Evolutionary conservation across 2,329 filamentous ascomycete species (phyloP).

Genomic region (Nectriaceae sp.): DNA sequence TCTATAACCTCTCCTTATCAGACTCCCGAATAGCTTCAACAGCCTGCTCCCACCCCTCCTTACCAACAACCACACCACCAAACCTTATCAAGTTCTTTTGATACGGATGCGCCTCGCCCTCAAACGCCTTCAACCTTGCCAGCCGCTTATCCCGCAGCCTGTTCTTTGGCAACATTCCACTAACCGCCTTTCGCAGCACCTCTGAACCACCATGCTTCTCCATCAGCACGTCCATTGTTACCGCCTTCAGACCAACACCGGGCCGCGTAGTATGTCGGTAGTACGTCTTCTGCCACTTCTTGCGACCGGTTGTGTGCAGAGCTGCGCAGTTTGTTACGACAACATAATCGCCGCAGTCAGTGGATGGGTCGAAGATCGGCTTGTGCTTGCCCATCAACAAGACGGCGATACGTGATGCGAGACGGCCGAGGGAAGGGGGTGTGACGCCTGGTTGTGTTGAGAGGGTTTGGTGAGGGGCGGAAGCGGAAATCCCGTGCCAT

Average conservation of each 20-base stretch:
- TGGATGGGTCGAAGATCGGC: slow-evolving; percentile 94
- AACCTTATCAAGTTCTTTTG: slow-evolving; percentile 82
- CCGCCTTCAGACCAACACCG: slow-evolving; percentile 73
- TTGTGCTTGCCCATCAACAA: slow-evolving; percentile 99
- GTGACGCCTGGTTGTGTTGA: slow-evolving; percentile 59
- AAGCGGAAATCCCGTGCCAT: slow-evolving; percentile 88
- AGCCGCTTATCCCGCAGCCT: slow-evolving; percentile 83
- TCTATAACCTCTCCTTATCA: slow-evolving; percentile 53
- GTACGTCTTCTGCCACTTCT: slow-evolving; percentile 92
- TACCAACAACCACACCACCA: slow-evolving; percentile 58
- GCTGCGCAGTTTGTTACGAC: slow-evolving; percentile 89
- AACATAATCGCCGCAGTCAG: slow-evolving; percentile 98
- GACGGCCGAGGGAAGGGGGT: slow-evolving; percentile 81
- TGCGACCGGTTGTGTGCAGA: slow-evolving; percentile 86
- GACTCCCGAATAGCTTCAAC: slow-evolving; percentile 52
- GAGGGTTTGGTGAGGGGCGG: slow-evolving; percentile 61
- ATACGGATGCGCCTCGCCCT: slow-evolving; percentile 90
- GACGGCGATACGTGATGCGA: slow-evolving; percentile 84
- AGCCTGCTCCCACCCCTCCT: slow-evolving; percentile 54
- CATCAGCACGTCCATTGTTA: slow-evolving; percentile 95
- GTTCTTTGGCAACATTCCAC: slow-evolving; percentile 98
- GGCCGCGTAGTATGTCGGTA: slow-evolving; percentile 92
- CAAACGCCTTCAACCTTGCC: slow-evolving; percentile 90
- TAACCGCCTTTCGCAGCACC: slow-evolving; percentile 86
- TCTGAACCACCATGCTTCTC: slow-evolving; percentile 92